Evolutionary conservation across 345 rosid species (phyloP).

Genomic region (Gossypium australe): DNA sequence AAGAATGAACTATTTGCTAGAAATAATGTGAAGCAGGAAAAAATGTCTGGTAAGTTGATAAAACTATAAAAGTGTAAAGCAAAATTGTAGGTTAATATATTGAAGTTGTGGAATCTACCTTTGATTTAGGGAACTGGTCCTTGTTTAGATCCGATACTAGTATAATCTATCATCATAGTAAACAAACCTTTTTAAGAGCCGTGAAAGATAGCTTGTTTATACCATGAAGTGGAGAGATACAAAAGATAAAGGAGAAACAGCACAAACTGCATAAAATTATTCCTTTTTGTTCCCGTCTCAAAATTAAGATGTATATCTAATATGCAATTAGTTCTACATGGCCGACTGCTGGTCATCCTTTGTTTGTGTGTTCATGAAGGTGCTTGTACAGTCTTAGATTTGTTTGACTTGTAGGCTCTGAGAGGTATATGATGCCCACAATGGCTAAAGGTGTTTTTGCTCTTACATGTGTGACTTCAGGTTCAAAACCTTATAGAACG

Average conservation of each 20-base stretch:
- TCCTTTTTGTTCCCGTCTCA: not conserved
- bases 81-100: not conserved
- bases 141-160: slow-evolving; percentile 1
- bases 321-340: not conserved
- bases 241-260: not conserved
- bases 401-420: not conserved
- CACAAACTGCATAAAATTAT: not conserved
- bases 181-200: not conserved
- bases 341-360: not conserved
- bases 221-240: not conserved
- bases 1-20: not conserved
- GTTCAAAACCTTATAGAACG: slow-evolving; percentile 94
- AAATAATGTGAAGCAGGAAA: not conserved
- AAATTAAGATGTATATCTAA: slow-evolving; percentile 1
- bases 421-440: not conserved
- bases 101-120: not conserved
- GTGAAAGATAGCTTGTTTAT: not conserved
- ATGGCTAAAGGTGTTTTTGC: not conserved
- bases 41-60: not conserved
- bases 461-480: slow-evolving; percentile 33
- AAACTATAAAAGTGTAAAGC: not conserved
- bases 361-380: not conserved
- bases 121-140: not conserved
- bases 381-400: not conserved
- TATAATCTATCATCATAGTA: not conserved